phyloP scores from a whole-genome alignment of 2,329 filamentous ascomycete genomes.

The Fusarium gaditjirri region DNA sequence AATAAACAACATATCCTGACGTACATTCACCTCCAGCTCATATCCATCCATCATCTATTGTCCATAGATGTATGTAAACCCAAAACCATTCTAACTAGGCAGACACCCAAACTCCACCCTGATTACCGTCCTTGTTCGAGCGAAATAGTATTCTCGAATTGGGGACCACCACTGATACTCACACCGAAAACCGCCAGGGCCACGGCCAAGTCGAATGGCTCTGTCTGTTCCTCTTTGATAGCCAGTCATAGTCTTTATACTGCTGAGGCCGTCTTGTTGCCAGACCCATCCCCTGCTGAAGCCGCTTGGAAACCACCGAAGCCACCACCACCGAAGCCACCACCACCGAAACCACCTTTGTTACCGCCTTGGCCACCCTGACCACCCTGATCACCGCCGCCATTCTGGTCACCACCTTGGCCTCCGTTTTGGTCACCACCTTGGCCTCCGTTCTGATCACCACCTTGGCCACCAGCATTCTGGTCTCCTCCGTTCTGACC shows the following conservation, averaged over 20 bases:
- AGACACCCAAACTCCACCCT: constrained; percentile 21
- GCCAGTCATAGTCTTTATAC: constrained; percentile 28
- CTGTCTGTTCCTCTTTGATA: constrained; percentile 43
- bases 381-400: constrained; percentile 24
- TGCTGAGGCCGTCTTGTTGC: constrained; percentile 20
- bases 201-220: constrained; percentile 57
- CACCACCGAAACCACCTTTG: constrained; percentile 3
- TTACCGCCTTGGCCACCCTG: constrained; percentile 17
- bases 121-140: constrained; percentile 56
- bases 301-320: constrained; percentile 32
- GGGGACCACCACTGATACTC: constrained; percentile 61
- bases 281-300: constrained; percentile 21
- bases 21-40: constrained; percentile 15
- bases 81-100: constrained; percentile 26
- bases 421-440: not conserved
- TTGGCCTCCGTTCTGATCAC: constrained; percentile 8
- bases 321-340: constrained; percentile 7
- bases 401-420: not conserved
- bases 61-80: constrained; percentile 21
- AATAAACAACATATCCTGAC: constrained; percentile 27
- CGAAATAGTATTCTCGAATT: constrained; percentile 55
- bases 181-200: constrained; percentile 62
- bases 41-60: constrained; percentile 18
- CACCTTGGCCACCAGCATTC: not conserved
- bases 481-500: not conserved